These are phyloP conservation scores for Kwoniella dendrophila DNA, from an alignment of 768 basidiomycete species.

Conservation along the genomic window DNA sequence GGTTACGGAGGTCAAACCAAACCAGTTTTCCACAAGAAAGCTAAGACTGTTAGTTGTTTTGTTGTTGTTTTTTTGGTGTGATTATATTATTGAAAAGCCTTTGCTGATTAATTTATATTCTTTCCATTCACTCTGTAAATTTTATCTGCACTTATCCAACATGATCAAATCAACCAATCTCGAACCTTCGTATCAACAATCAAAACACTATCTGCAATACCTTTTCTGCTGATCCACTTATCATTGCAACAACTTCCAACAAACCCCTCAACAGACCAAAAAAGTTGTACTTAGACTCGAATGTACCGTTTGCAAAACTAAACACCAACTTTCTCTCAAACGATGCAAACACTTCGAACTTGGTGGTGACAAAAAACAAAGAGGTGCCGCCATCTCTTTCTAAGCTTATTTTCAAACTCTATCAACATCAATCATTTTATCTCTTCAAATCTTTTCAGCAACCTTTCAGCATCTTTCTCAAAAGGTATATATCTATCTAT, in stretches of 20 bases:
- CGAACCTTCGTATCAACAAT: constrained; percentile 4
- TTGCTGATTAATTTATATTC: not conserved
- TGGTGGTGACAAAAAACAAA: constrained; percentile 99
- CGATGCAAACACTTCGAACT: constrained; percentile 99
- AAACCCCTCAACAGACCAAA: constrained; percentile 66
- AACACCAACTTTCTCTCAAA: constrained; percentile 93
- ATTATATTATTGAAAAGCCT: not conserved
- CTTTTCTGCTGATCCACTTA: no score
- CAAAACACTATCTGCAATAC: no score
- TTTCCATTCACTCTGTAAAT: not conserved
- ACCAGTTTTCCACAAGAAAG: constrained; percentile 99
- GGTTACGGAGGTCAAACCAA: constrained; percentile 99
- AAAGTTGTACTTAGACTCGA: constrained; percentile 98
- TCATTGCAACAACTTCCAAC: not conserved
- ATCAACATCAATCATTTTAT: not conserved
- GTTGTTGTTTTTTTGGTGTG: not conserved
- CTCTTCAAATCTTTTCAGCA: not conserved
- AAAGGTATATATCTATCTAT: no score
- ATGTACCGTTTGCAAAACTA: constrained; percentile 98
- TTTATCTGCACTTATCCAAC: no score
- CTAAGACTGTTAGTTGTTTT: constrained; percentile 54
- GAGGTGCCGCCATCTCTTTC: constrained; percentile 40
- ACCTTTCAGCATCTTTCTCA: not conserved
- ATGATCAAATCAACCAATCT: not conserved
- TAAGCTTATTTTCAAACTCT: constrained; percentile 11